Evolutionary conservation across 176 grass and related monocot genomes (phyloP).

Genomic region (Alopecurus myosuroides): DNA sequence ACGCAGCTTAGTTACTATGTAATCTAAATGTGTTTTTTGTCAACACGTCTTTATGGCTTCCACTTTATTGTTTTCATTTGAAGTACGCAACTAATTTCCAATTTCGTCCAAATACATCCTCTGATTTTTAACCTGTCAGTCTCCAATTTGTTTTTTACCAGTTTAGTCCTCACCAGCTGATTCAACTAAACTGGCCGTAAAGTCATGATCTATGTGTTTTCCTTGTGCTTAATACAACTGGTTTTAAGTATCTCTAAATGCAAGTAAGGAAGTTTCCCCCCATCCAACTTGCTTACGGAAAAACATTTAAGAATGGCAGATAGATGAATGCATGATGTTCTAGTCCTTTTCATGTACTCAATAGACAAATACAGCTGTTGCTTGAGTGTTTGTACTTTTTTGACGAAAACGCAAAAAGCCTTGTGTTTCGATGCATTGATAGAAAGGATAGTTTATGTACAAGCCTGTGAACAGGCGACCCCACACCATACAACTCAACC

Average conservation of each 20-base stretch:
- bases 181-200: not conserved
- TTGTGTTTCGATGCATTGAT: too few species aligned
- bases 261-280: not conserved
- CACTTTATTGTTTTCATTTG: not conserved
- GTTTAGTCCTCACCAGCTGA: not conserved
- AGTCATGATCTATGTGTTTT: not conserved
- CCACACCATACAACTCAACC: too few species aligned
- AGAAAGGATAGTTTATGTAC: too few species aligned
- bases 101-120: not conserved
- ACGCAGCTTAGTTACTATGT: not conserved
- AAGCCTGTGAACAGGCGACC: too few species aligned
- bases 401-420: too few species aligned
- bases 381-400: not conserved
- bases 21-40: conserved; percentile 19
- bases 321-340: not conserved
- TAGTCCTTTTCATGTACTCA: conserved; percentile 10
- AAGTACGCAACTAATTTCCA: conserved; percentile 6
- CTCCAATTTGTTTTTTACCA: not conserved
- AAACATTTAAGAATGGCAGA: not conserved
- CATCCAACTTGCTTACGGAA: conserved; percentile 2
- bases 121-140: not conserved
- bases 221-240: conserved; percentile 28
- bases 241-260: conserved; percentile 17
- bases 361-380: conserved; percentile 1
- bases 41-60: not conserved